Conservation (phyloP, 441 rosid genomes). For the Erysimum pusillum region DNA sequence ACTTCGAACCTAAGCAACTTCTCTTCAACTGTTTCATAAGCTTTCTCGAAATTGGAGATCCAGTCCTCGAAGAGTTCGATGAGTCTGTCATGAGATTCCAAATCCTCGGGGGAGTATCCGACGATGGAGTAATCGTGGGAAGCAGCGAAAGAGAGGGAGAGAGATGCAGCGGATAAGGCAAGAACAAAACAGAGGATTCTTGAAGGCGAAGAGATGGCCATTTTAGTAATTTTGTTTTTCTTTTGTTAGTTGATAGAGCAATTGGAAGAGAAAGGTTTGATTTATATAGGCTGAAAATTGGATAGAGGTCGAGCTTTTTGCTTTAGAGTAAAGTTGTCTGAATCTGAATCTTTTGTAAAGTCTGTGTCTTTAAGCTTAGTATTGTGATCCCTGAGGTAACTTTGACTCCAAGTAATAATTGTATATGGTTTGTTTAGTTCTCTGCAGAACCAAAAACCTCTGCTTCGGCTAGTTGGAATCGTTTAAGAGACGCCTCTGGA, state of each 20-base stretch:
- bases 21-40: slow-evolving; percentile 76
- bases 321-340: slow-evolving; percentile 60
- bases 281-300: slow-evolving; percentile 49
- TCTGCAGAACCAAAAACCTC: slow-evolving; percentile 4
- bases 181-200: slow-evolving; percentile 46
- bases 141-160: slow-evolving; percentile 46
- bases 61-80: slow-evolving; percentile 83
- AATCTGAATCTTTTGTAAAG: slow-evolving; percentile 30
- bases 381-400: slow-evolving; percentile 41
- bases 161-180: slow-evolving; percentile 45
- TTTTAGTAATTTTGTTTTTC: slow-evolving; percentile 32
- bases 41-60: slow-evolving; percentile 71
- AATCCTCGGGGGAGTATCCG: slow-evolving; percentile 73
- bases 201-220: slow-evolving; percentile 54
- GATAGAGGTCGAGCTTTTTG: slow-evolving; percentile 37
- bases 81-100: slow-evolving; percentile 74
- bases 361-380: slow-evolving; percentile 66
- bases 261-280: slow-evolving; percentile 1
- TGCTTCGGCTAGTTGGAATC: not conserved
- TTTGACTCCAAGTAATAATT: slow-evolving; percentile 44
- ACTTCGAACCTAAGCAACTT: slow-evolving; percentile 79
- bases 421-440: slow-evolving; percentile 15
- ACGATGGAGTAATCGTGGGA: slow-evolving; percentile 71
- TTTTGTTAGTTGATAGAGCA: slow-evolving; percentile 13
- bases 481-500: slow-evolving; percentile 11